Percentiles rank a stretch among this genome's conserved stretches.
Evolutionary conservation across 192 early-diverging fungal genomes (phyloP).

Genomic region (Spinellus fusiger): DNA sequence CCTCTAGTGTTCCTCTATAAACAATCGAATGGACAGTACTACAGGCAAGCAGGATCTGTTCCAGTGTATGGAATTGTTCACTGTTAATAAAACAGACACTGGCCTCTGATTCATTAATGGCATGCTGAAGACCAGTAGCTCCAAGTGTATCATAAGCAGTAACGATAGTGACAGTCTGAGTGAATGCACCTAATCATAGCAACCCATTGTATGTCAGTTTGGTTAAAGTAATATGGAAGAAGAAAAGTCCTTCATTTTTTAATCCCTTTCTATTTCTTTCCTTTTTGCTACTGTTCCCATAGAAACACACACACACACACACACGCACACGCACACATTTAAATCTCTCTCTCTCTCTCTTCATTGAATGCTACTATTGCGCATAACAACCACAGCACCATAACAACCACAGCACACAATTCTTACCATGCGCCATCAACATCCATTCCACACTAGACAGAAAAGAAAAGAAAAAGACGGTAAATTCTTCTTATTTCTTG

Average conservation of each 20-base stretch:
- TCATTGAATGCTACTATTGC: too few relatives aligned
- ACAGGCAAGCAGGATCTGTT: slow-evolving; percentile 49
- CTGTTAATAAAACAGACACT: slow-evolving; percentile 65
- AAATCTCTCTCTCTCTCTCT: too few relatives aligned
- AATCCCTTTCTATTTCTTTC: neutral
- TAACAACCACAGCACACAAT: neutral
- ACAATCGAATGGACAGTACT: slow-evolving; percentile 56
- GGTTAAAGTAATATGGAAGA: neutral
- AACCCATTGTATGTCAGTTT: too few relatives aligned
- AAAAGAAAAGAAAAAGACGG: neutral
- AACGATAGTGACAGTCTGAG: slow-evolving; percentile 71
- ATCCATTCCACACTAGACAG: slow-evolving; percentile 26
- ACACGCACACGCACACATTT: too few relatives aligned
- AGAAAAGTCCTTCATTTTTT: neutral
- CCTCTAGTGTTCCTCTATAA: slow-evolving; percentile 57
- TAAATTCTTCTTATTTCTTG: neutral
- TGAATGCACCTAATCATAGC: slow-evolving; percentile 48
- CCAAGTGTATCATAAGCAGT: slow-evolving; percentile 87
- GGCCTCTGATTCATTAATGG: slow-evolving; percentile 72
- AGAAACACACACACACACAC: too few relatives aligned
- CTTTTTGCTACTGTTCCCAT: too few relatives aligned
- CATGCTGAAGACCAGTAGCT: slow-evolving; percentile 60
- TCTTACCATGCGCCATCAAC: slow-evolving; percentile 27
- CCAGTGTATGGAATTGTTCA: slow-evolving; percentile 58
- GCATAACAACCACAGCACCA: too few relatives aligned